Percentiles rank a stretch among this genome's conserved stretches.
Conservation (phyloP, 352 stramenopile species). For the Pythium pectinolyticum region DNA sequence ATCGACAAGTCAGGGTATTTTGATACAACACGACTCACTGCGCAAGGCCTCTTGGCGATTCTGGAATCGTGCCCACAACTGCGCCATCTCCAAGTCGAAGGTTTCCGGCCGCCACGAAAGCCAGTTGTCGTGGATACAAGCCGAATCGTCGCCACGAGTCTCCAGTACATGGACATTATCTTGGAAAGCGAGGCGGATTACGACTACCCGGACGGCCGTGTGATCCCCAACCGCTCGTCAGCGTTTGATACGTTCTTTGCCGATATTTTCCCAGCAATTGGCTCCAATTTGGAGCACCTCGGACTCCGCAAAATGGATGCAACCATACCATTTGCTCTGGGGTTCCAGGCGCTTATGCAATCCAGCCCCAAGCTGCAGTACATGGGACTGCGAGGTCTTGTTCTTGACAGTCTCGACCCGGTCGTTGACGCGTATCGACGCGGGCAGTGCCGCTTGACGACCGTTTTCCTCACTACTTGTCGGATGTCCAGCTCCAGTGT, state of each 20-base stretch:
- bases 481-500: no score
- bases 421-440: neutral
- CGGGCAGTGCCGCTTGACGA: no score
- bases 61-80: neutral
- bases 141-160: neutral
- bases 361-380: neutral
- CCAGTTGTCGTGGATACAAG: neutral
- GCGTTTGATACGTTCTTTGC: neutral
- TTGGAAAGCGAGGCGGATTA: neutral
- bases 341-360: neutral
- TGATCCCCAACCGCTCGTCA: neutral
- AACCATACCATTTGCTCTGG: neutral
- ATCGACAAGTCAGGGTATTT: neutral
- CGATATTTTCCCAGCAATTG: neutral
- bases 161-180: neutral
- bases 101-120: neutral
- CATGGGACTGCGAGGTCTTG: neutral
- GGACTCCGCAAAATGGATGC: neutral
- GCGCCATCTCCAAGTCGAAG: neutral
- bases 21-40: neutral
- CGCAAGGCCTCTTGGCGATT: neutral
- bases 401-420: neutral
- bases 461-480: no score
- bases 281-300: neutral
- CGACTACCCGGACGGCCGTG: no score